phyloP scores from a whole-genome alignment of 2,329 filamentous ascomycete genomes.

The Aspergillus hortae region DNA sequence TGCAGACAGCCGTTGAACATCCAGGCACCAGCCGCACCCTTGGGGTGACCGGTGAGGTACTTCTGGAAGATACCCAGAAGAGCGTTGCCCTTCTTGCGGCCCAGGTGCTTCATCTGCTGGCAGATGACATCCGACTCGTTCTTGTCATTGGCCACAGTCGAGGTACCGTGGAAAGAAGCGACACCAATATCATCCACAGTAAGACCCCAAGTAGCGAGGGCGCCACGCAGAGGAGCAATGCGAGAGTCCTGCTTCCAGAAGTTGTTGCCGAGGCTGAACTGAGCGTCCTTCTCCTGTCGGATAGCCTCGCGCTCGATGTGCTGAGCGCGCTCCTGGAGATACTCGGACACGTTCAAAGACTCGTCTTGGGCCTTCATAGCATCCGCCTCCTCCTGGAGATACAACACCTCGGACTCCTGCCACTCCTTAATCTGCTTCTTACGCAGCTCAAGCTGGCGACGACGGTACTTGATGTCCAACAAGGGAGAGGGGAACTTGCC shows the following conservation, averaged over 20 bases:
- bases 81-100: constrained; percentile 93
- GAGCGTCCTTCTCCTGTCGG: constrained; percentile 88
- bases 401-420: constrained; percentile 93
- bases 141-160: constrained; percentile 98
- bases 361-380: constrained; percentile 79
- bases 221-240: constrained; percentile 93
- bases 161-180: constrained; percentile 98
- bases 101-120: constrained; percentile 91
- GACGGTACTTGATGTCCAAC: constrained; percentile 95
- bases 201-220: constrained; percentile 94
- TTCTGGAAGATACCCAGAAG: constrained; percentile 98
- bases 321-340: constrained; percentile 74
- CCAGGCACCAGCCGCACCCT: constrained; percentile 98
- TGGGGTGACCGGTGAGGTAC: constrained; percentile 96
- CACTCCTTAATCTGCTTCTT: constrained; percentile 93
- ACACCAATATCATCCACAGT: constrained; percentile 94
- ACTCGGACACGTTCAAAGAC: constrained; percentile 78
- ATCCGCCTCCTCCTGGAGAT: constrained; percentile 84
- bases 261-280: constrained; percentile 91
- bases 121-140: constrained; percentile 98
- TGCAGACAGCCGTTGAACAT: constrained; percentile 99
- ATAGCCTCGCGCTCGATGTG: constrained; percentile 86
- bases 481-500: constrained; percentile 93
- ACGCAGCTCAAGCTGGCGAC: constrained; percentile 88
- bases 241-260: constrained; percentile 97